Evolutionary conservation across 108 stramenopile species (phyloP).

Genomic region (Pseudonitzschia pungens): DNA sequence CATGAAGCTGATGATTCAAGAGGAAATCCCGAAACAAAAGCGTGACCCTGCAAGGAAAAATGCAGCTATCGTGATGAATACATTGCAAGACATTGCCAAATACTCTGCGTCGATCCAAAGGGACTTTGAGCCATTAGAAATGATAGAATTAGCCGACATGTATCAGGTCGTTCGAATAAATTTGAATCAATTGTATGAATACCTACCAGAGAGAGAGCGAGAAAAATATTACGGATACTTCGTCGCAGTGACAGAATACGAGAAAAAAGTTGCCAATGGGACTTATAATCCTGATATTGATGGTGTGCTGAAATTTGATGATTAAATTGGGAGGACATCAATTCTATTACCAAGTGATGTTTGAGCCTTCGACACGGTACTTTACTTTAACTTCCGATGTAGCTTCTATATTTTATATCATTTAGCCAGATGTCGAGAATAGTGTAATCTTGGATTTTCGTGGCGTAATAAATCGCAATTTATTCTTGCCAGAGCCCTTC

Average conservation of each 20-base stretch:
- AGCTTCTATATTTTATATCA: too few relatives aligned
- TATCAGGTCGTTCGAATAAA: conserved; percentile 49
- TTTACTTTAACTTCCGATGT: too few relatives aligned
- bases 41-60: conserved; percentile 41
- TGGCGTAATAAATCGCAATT: conserved; percentile 66
- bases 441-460: conserved; percentile 36
- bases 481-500: conserved; percentile 21
- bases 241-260: conserved; percentile 64
- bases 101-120: conserved; percentile 41
- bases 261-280: conserved; percentile 65
- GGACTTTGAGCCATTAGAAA: conserved; percentile 43
- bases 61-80: conserved; percentile 57
- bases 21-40: conserved; percentile 48
- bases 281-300: conserved; percentile 66
- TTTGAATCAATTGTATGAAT: conserved; percentile 53
- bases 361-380: too few relatives aligned
- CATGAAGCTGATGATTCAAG: conserved; percentile 62
- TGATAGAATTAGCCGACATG: conserved; percentile 54
- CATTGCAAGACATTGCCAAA: conserved; percentile 47
- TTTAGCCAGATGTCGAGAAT: neutral
- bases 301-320: conserved; percentile 52
- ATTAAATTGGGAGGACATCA: too few relatives aligned
- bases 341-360: too few relatives aligned
- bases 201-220: conserved; percentile 51
- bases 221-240: conserved; percentile 71